Evolutionary conservation across 192 early-diverging fungal genomes (phyloP).

Genomic region (Allomyces arbusculus): DNA sequence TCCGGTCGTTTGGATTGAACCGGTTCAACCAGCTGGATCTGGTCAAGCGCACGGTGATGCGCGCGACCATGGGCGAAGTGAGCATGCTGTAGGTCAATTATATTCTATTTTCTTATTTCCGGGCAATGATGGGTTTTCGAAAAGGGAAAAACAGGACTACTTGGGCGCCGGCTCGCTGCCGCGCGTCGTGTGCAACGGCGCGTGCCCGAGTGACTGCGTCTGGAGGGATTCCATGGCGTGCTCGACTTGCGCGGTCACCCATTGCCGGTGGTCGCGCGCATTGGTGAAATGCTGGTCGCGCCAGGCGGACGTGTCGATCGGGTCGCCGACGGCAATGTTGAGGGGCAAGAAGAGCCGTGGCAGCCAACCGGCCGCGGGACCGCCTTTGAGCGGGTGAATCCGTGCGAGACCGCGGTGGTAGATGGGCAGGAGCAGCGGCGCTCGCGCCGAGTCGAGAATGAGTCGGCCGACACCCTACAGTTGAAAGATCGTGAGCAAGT

Average conservation of each 20-base stretch:
- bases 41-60: constrained; percentile 30
- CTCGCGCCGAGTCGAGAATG: constrained; percentile 53
- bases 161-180: not conserved
- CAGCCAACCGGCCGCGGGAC: not conserved
- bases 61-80: not conserved
- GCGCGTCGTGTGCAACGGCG: too few relatives aligned
- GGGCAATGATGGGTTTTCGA: too few relatives aligned
- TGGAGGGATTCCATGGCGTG: too few relatives aligned
- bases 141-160: not conserved
- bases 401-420: constrained; percentile 35
- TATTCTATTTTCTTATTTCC: too few relatives aligned
- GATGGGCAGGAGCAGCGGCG: constrained; percentile 50
- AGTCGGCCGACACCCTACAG: constrained; percentile 43
- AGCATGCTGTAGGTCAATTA: not conserved
- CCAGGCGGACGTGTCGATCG: constrained; percentile 23
- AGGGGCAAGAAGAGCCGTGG: constrained; percentile 26
- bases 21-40: constrained; percentile 39
- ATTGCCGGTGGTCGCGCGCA: too few relatives aligned
- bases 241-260: too few relatives aligned
- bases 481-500: too few relatives aligned
- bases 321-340: constrained; percentile 46
- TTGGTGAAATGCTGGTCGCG: not conserved
- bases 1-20: constrained; percentile 51
- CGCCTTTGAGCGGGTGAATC: constrained; percentile 1
- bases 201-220: too few relatives aligned